Evolutionary conservation across 1,284 basidiomycete species (phyloP).

Genomic region (Quambalaria eucalypti): DNA sequence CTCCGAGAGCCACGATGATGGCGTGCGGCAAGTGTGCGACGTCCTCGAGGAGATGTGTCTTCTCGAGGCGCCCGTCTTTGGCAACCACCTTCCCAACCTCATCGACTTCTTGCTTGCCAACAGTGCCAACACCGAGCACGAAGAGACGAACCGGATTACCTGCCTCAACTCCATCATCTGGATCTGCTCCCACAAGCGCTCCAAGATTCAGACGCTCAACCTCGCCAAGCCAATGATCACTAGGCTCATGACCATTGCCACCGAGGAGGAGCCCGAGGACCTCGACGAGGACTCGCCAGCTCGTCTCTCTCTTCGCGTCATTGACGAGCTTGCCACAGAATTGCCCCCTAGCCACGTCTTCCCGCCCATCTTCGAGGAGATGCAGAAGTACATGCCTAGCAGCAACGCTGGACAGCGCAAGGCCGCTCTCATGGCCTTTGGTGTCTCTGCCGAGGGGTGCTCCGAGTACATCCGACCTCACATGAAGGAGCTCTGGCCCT

Average conservation of each 20-base stretch:
- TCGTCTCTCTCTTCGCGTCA: slow-evolving; percentile 84
- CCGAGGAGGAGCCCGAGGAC: slow-evolving; percentile 79
- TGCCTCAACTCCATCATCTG: slow-evolving; percentile 90
- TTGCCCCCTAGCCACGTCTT: slow-evolving; percentile 94
- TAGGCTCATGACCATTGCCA: slow-evolving; percentile 85
- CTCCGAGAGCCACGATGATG: slow-evolving; percentile 69
- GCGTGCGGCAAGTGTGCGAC: slow-evolving; percentile 83
- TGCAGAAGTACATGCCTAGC: slow-evolving; percentile 48
- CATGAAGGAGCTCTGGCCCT: slow-evolving; percentile 85
- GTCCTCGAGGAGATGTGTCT: slow-evolving; percentile 87
- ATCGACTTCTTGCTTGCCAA: slow-evolving; percentile 80
- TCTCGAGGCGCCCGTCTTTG: slow-evolving; percentile 83
- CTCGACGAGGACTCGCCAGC: slow-evolving; percentile 78
- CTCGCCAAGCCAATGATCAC: slow-evolving; percentile 80
- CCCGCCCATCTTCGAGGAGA: slow-evolving; percentile 67
- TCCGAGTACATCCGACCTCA: slow-evolving; percentile 94
- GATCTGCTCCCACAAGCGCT: slow-evolving; percentile 87
- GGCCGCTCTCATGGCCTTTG: slow-evolving; percentile 89
- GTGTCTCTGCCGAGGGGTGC: slow-evolving; percentile 93
- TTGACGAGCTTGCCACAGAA: slow-evolving; percentile 85
- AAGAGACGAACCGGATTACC: slow-evolving; percentile 75
- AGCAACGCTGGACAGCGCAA: slow-evolving; percentile 61
- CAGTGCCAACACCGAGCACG: slow-evolving; percentile 70
- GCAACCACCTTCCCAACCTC: slow-evolving; percentile 77
- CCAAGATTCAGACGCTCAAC: slow-evolving; percentile 78